Evolutionary conservation across 306 rosid species (phyloP).

Genomic region (Pueraria montana): DNA sequence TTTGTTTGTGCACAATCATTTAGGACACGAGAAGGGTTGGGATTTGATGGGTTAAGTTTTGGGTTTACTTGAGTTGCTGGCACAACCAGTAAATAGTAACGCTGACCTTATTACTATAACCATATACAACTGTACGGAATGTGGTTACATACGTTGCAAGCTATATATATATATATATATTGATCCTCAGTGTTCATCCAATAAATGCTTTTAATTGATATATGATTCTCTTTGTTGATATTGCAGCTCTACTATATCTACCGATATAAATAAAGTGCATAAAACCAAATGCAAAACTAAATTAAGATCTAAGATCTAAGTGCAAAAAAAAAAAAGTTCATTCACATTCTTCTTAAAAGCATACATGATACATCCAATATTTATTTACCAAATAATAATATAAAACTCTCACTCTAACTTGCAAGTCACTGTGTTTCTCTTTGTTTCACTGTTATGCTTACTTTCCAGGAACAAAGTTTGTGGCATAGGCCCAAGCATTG

Average conservation of each 20-base stretch:
- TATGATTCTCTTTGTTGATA: not conserved
- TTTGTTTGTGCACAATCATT: no score
- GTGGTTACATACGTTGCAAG: not conserved
- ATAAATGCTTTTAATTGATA: no score
- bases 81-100: no score
- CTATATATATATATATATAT: no score
- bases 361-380: not conserved
- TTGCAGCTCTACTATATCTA: not conserved
- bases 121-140: no score
- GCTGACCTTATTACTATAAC: no score
- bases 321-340: not conserved
- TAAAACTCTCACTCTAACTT: not conserved
- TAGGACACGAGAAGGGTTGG: no score
- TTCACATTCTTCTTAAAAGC: not conserved
- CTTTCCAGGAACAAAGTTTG: slow-evolving; percentile 38
- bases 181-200: not conserved
- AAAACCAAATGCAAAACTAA: not conserved
- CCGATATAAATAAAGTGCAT: not conserved
- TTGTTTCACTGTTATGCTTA: not conserved
- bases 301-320: not conserved
- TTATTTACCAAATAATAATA: no score
- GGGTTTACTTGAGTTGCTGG: no score
- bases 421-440: not conserved
- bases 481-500: slow-evolving; percentile 43
- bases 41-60: no score